Base-by-base conservation (phyloP, 345 rosid species). In the Rhizophora mangle region DNA sequence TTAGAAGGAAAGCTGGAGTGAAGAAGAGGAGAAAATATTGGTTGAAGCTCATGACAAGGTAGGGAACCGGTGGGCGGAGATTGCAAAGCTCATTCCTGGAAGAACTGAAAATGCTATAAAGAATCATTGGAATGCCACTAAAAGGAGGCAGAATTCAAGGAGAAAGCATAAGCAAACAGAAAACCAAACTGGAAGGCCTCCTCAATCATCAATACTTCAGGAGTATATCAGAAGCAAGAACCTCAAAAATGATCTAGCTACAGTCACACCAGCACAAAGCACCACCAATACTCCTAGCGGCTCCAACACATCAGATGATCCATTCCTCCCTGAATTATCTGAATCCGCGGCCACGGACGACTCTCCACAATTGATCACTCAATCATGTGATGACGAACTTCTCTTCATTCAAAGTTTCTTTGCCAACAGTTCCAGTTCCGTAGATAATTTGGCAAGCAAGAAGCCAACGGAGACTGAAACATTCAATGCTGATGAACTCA, bases 21-120 rank as follows among this genome's bases (percentile, higher is more conserved):
- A 91, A 74, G 92, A 92, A 79, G 98, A 94, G 72, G 97, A 94
- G 79, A 88, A 70, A 60, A 70, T 81, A 52, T 69, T 94, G 26
- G 87, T 94, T 32, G 89, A 83, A 70, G 87, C 95, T 39, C 99
- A 95, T 77, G 78, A 69, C 3, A 88, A 81, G 30, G 80, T 92
- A 13, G 97, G 99, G 27, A 95, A 95, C 79, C 79, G 86, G 53
- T 95, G 97, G 99, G 99, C 99, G 2, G 97, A 89, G 85, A 95
- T 95, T 6, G 96, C 97, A 0, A 95, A 89, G 74, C 67, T 74
- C 60, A 88, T 95, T 61, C 93, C 86, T 1, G 96, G 97, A 68
- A 82, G 99, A 68, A 89, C 93, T 6, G 98, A 94, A 74, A 94
- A 94, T 68, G 69, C 97, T 11, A 88, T 94, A 51, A 94, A 94